A percentile compares a stretch with the other conserved stretches of the same genome.
These are phyloP conservation scores for Xerocomellus intermedius DNA, from an alignment of 768 basidiomycete genomes.

Conservation along the genomic window DNA sequence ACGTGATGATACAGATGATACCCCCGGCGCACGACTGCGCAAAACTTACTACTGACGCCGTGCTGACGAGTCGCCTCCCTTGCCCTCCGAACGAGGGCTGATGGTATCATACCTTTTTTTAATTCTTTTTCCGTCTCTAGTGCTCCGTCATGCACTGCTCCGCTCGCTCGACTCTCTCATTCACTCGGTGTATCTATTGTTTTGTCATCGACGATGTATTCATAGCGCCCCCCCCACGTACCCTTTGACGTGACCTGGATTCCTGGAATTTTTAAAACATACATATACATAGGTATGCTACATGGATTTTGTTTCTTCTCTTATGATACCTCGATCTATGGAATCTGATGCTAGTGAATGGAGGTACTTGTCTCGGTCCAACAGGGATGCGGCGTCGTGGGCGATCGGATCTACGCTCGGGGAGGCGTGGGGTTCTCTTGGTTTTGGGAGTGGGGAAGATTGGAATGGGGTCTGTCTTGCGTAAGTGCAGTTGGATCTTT, in stretches of 20 bases:
- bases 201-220: slow-evolving; percentile 22
- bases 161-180: slow-evolving; percentile 8
- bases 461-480: background rate
- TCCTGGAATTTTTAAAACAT: background rate
- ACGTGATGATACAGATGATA: slow-evolving; percentile 3
- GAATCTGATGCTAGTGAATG: slow-evolving; percentile 4
- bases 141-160: slow-evolving; percentile 8
- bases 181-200: slow-evolving; percentile 21
- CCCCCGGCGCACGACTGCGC: background rate
- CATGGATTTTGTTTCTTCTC: background rate
- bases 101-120: background rate
- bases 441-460: too few species aligned
- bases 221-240: slow-evolving; percentile 6
- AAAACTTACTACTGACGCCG: background rate
- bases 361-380: background rate
- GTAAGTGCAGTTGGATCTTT: too few species aligned
- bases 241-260: background rate
- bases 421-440: too few species aligned
- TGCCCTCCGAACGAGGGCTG: background rate
- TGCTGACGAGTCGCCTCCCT: background rate
- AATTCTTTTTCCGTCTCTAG: background rate
- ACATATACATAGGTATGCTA: slow-evolving; percentile 9
- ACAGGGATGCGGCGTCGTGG: background rate
- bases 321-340: slow-evolving; percentile 7
- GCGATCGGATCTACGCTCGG: background rate